Conservation (phyloP, 2,329 filamentous ascomycete species). For the Aspergillus floridensis region DNA sequence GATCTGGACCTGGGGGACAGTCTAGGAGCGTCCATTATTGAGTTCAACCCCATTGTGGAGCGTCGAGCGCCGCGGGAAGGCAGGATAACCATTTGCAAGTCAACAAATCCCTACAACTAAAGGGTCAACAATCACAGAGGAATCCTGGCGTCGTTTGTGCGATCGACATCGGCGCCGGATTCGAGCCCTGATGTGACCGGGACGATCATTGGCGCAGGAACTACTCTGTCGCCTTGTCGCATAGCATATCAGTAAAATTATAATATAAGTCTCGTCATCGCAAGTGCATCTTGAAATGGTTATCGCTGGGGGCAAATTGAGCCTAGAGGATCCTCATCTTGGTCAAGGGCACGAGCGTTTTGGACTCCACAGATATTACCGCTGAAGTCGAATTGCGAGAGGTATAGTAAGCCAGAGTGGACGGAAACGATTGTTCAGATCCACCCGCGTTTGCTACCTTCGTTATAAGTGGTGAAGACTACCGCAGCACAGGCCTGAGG, state of each 20-base stretch:
- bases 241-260: background rate
- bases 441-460: conserved; percentile 7
- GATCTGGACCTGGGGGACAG: conserved; percentile 22
- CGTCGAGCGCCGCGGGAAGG: conserved; percentile 13
- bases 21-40: conserved; percentile 15
- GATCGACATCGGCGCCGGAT: conserved; percentile 25
- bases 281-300: background rate
- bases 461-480: conserved; percentile 8
- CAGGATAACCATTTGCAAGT: conserved; percentile 18
- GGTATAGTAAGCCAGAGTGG: background rate
- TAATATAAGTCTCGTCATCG: background rate
- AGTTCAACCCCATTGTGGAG: conserved; percentile 13
- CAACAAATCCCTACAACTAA: conserved; percentile 20
- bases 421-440: conserved; percentile 8
- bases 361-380: background rate
- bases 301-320: background rate
- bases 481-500: conserved; percentile 3
- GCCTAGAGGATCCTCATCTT: background rate
- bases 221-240: background rate
- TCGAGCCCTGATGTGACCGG: conserved; percentile 18
- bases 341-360: background rate
- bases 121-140: conserved; percentile 12
- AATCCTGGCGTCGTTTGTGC: conserved; percentile 25
- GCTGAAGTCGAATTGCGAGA: background rate
- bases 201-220: conserved; percentile 27